Evolutionary conservation across 805 yeast species (phyloP).

Genomic region (Metschnikowia arizonensis): DNA sequence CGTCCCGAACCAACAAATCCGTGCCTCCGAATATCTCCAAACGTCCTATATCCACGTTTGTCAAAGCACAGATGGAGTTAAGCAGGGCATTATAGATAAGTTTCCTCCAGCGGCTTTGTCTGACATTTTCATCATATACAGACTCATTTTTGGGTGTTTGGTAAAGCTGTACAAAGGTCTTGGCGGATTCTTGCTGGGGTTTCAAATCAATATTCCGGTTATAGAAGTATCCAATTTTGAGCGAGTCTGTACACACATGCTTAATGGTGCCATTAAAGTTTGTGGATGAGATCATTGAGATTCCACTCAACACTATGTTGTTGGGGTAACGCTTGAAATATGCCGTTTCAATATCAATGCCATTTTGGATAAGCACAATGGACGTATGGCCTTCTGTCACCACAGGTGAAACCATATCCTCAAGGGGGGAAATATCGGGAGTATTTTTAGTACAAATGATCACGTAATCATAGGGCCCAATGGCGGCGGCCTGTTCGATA

Average conservation of each 20-base stretch:
- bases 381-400: constrained; percentile 27
- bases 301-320: constrained; percentile 34
- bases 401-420: constrained; percentile 49
- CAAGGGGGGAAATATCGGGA: constrained; percentile 54
- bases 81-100: constrained; percentile 65
- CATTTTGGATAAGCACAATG: constrained; percentile 39
- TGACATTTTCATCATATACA: constrained; percentile 41
- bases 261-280: constrained; percentile 24
- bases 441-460: constrained; percentile 60
- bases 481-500: constrained; percentile 39
- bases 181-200: constrained; percentile 31
- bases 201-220: constrained; percentile 32
- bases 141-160: constrained; percentile 40
- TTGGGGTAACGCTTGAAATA: constrained; percentile 31
- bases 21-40: constrained; percentile 21
- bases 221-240: constrained; percentile 26
- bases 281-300: constrained; percentile 34
- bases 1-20: constrained; percentile 17
- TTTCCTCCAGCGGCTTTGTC: constrained; percentile 59
- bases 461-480: constrained; percentile 49
- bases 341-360: constrained; percentile 34
- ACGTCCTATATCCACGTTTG: constrained; percentile 58
- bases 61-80: constrained; percentile 59
- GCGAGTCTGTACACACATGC: constrained; percentile 26
- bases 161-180: constrained; percentile 45